Percentiles rank a stretch among this genome's conserved stretches.
These are phyloP conservation scores for Acacia confusa DNA, from an alignment of 306 rosid species.

Conservation along the genomic window DNA sequence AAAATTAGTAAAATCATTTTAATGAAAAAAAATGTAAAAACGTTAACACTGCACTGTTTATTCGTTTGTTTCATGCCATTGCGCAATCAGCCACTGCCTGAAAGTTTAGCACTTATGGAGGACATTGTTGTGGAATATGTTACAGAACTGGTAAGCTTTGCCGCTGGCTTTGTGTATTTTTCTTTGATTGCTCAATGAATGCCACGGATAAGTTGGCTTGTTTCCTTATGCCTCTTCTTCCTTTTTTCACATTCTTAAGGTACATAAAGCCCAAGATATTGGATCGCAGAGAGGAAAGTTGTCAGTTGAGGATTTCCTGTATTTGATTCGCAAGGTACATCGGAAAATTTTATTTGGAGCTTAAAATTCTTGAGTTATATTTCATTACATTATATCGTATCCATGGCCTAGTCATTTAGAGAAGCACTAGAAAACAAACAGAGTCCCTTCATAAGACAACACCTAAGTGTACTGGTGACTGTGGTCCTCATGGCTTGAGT, in stretches of 20 bases:
- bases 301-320: slow-evolving; percentile 86
- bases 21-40: too few relatives aligned
- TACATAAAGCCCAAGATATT: slow-evolving; percentile 89
- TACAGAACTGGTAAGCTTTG: slow-evolving; percentile 67
- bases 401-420: not conserved
- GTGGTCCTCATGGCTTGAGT: too few relatives aligned
- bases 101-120: slow-evolving; percentile 85
- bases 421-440: not conserved
- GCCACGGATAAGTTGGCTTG: slow-evolving; percentile 16
- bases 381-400: not conserved
- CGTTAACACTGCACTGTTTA: too few relatives aligned
- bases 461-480: not conserved
- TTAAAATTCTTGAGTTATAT: not conserved
- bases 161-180: not conserved
- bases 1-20: too few relatives aligned
- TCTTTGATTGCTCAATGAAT: not conserved
- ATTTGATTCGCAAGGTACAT: slow-evolving; percentile 86
- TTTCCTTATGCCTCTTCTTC: not conserved
- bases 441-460: not conserved
- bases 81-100: slow-evolving; percentile 81
- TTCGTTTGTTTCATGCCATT: not conserved
- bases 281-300: slow-evolving; percentile 92
- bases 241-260: slow-evolving; percentile 39
- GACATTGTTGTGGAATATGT: slow-evolving; percentile 89
- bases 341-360: not conserved